Evolutionary conservation across 2,329 filamentous ascomycete genomes (phyloP).

Genomic region (Fusarium luffae): DNA sequence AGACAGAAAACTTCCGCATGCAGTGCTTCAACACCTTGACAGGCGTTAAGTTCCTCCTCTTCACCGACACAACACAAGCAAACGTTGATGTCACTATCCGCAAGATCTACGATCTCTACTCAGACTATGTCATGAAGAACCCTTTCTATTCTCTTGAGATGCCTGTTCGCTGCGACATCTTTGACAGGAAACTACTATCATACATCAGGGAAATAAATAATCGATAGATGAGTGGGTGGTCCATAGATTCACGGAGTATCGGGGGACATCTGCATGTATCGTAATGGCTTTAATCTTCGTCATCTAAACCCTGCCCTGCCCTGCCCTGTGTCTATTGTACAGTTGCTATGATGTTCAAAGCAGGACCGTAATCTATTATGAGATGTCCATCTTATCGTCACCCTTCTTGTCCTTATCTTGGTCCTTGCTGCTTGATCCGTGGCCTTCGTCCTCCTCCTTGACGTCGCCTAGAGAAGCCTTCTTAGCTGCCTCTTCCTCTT

Average conservation of each 20-base stretch:
- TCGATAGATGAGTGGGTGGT: conserved; percentile 51
- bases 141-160: conserved; percentile 98
- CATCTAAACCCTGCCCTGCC: conserved; percentile 37
- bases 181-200: conserved; percentile 84
- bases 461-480: conserved; percentile 85
- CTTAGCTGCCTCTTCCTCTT: conserved; percentile 76
- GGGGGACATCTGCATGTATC: conserved; percentile 27
- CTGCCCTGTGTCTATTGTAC: conserved; percentile 49
- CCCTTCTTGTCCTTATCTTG: conserved; percentile 74
- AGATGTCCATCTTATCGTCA: conserved; percentile 89
- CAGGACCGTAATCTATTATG: conserved; percentile 56
- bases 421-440: conserved; percentile 74
- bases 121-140: conserved; percentile 99
- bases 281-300: conserved; percentile 44
- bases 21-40: conserved; percentile 97
- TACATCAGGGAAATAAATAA: conserved; percentile 81
- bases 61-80: conserved; percentile 88
- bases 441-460: conserved; percentile 77
- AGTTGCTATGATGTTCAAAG: conserved; percentile 49
- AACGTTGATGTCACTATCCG: conserved; percentile 87
- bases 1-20: conserved; percentile 92
- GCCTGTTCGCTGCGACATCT: conserved; percentile 94
- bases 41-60: conserved; percentile 93
- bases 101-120: conserved; percentile 92
- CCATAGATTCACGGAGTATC: conserved; percentile 25